Conservation (phyloP, 2,329 filamentous ascomycete genomes). For the Dothistroma pini region DNA sequence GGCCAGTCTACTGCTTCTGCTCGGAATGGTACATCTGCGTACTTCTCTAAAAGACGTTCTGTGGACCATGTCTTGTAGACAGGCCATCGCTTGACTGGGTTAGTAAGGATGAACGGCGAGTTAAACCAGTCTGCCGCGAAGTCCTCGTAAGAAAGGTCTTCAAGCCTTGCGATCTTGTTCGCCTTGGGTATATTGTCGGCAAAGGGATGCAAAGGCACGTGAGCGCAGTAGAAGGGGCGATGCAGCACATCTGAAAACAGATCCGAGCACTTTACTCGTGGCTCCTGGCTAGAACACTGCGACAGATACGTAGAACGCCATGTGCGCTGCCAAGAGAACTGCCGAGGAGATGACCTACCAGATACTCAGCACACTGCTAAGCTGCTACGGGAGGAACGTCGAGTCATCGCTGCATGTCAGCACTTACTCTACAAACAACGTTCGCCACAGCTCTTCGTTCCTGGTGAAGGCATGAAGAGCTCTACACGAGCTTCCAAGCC, state of each 20-base stretch:
- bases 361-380: slow-evolving; percentile 31
- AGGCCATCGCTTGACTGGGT: slow-evolving; percentile 78
- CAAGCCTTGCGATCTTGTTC: slow-evolving; percentile 70
- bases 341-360: slow-evolving; percentile 42
- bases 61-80: slow-evolving; percentile 71
- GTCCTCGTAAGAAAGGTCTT: slow-evolving; percentile 65
- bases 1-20: slow-evolving; percentile 95
- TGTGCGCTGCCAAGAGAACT: slow-evolving; percentile 70
- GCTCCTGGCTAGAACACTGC: slow-evolving; percentile 51
- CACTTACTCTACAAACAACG: slow-evolving; percentile 78
- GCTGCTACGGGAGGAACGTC: neutral
- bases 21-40: slow-evolving; percentile 67
- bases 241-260: slow-evolving; percentile 90
- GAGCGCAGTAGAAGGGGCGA: slow-evolving; percentile 83
- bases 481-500: slow-evolving; percentile 73
- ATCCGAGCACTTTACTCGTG: slow-evolving; percentile 65
- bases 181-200: slow-evolving; percentile 64
- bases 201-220: slow-evolving; percentile 66
- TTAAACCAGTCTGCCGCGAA: slow-evolving; percentile 74
- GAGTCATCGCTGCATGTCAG: slow-evolving; percentile 10
- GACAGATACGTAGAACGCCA: slow-evolving; percentile 78
- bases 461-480: slow-evolving; percentile 81
- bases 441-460: slow-evolving; percentile 85
- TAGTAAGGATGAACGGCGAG: slow-evolving; percentile 80
- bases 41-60: slow-evolving; percentile 60